Base-by-base conservation (phyloP, 2,329 filamentous ascomycete genomes). In the Fusarium sp. region DNA sequence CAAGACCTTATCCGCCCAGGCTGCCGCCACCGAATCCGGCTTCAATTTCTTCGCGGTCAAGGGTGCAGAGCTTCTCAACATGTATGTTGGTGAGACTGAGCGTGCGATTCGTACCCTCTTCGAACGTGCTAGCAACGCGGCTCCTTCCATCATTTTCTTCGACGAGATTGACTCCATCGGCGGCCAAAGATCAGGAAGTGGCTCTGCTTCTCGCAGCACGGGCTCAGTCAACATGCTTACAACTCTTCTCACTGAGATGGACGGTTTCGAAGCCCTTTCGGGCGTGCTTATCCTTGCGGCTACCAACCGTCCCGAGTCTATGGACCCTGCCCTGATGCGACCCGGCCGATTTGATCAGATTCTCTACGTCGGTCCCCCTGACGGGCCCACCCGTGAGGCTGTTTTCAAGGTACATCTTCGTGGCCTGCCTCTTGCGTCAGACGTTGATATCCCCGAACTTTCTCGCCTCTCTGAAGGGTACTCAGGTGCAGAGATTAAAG, bases 31-130 rank as follows among this genome's bases (percentile, higher is more conserved):
- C 9, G 94, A 97, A 79, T 93, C 93, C 30, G 92, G 92, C 6
- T 91, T 97, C 81, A 98, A 98, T 79, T 98, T 98, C 84, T 91
- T 98, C 77, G 92, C 94, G 11, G 93, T 98, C 71, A 97, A 98
- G 81, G 95, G 94, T 27, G 94, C 94, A 38, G 95, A 98, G 80
- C 88, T 98, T 15, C 90, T 97, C 65, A 97, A 94, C 81, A 97
- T 97, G 93, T 98, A 98, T 80, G 95, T 98, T 20, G 95, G 95
- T 66, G 95, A 98, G 79, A 95, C 94, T 3, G 95, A 98, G 81
- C 89, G 94, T 14, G 91, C 92, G 10, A 88, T 98, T 44, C 90
- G 95, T 40, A 92, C 94, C 59, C 89, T 98, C 2, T 98, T 98
- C 78, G 88, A 91, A 56, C 92, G 95, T 73, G 95, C 95, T 2